Evolutionary conservation across 2,329 filamentous ascomycete genomes (phyloP), one percentile per base, ranked within the genome.

Genomic region (Diaporthe caulivora): DNA sequence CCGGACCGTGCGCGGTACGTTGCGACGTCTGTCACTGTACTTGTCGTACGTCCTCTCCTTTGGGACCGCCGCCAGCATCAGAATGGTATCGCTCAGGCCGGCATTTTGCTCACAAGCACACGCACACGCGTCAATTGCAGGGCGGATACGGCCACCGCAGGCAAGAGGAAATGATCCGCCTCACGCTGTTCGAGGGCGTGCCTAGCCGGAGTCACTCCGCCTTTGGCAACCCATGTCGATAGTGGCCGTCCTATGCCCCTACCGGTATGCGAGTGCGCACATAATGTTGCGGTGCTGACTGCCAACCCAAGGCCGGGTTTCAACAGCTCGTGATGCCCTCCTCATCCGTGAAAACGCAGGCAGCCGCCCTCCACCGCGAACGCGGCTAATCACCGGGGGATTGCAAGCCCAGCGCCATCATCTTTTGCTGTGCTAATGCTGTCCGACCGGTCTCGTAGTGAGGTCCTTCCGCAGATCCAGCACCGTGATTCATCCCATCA

Each of bases 1-100:
- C 51, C 58, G 51, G 64, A 74, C 72, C 60, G 69, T 74, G 72
- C 69, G 69, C 69, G 29, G 62, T 72, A 74, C 69, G 53, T 49
- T 67, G 47, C 31, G 34, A 29, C 8, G 42, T 51, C 72, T 71
- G 58, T 58, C 68, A 47, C 31, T 21, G 68, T 51, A 60, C 60
- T 21, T 64, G 21, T 15, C 29, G 11, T 49, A 49, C 34, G 40
- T 37, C 34, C 2, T 44, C 18, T 55, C 21, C 51, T 29, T 34
- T 26, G 29, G 31, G 5, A 13, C 26, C 65, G 51, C 65, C 24
- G 65, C 26, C 51, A 55, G 24, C 13, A 24, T 26, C 55, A 40
- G 34, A n/a, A 29, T 21, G 42, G 57, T 7, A n/a, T 57, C 51
- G 34, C 40, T 55, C 51, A 44, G 54, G 42, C 47, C n/a, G 65